Base-by-base conservation (phyloP, 2,329 filamentous ascomycete genomes). In the Fusarium papillatum region DNA sequence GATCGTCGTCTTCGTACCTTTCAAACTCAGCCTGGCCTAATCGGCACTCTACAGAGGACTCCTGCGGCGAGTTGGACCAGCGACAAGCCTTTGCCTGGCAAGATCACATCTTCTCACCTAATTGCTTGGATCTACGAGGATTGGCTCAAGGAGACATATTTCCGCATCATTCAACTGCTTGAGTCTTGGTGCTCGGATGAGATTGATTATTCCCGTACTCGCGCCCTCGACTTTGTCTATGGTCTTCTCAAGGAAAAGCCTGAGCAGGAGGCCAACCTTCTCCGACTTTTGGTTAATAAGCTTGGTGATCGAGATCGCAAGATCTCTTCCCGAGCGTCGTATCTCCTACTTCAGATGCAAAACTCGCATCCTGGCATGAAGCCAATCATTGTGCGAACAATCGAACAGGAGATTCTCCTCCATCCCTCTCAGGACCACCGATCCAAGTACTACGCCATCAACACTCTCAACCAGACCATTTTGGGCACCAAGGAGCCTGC, bases 391-490 rank as follows among this genome's bases (percentile, higher is more conserved):
- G 92, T 98, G 76, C 93, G 91, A 73, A 92, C 93, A 13, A 92
- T 99, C 53, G 96, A 99, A 83, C 93, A 94, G 66, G 96, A 98
- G 78, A 90, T 98, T 59, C 87, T 99, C 26, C 94, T 98, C 82
- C 92, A 95, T 64, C 95, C 96, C 0, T 94, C 95, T 14, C 97
- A 98, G 84, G 96, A 92, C 80, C 88, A 93, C 41, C 94, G 97
- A 78, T 95, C 96, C 48, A 97, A 95, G 82, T 99, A 99, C 85
- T 98, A 98, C 84, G 96, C 95, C 39, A 93, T 98, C 83, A 98
- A 98, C 82, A 98, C 97, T 0, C 88, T 99, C 62, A 99, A 99
- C 83, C 97, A 99, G 85, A 98, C 96, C 0, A 96, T 98, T 62
- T 85, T 99, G 62, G 98, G 95, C 83, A 90, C 86, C 66, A 97